Evolutionary conservation across 192 early-diverging fungal genomes (phyloP), one percentile per base, ranked within the genome.

Genomic region (Coemansia aciculifera): DNA sequence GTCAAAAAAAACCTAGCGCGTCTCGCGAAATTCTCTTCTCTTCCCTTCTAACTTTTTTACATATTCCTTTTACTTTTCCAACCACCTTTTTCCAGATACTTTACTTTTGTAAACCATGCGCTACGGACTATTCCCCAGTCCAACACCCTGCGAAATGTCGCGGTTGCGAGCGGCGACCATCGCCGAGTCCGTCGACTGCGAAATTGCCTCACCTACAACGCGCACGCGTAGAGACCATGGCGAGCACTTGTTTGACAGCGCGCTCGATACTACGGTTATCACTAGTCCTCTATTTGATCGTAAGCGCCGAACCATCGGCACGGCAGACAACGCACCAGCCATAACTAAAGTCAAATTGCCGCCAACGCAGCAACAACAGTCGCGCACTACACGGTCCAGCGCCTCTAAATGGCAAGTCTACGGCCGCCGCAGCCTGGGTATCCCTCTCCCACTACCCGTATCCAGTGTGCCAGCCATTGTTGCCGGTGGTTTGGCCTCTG

Each of bases 401-500:
- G 37, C 59, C 10, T 39, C 3, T 36, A 60, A 39, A 54, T 62
- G 64, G 71, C 63, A 59, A 48, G 11, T 51, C 3, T 66, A 59
- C 44, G 54, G 54, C 24, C 73, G 63, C 3, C 57, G 64, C 46
- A 70, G 40, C 37, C 38, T 70, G 4, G 73, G 73, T 21, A 62
- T 64, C 6, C 67, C 73, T 2, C 68, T 75, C 42, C 69, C 68
- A 6, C 49, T 68, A 5, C 67, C 67, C 11, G 59, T 38, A 10
- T 15, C 40, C 60, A 1, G 39, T 44, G 2, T 19, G 61, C 17
- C 24, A 36, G 19, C 21, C 54, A 6, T 42, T 6, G 17, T 21
- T n/a, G 5, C 6, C 21, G 59, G 19, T n/a, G 34, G 57, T 8
- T 60, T 64, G 13, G 54, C 67, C 2, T 48, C 67, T 24, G 68